Evolutionary conservation across 306 rosid genomes (phyloP).

Genomic region (Sphenostylis stenocarpa): DNA sequence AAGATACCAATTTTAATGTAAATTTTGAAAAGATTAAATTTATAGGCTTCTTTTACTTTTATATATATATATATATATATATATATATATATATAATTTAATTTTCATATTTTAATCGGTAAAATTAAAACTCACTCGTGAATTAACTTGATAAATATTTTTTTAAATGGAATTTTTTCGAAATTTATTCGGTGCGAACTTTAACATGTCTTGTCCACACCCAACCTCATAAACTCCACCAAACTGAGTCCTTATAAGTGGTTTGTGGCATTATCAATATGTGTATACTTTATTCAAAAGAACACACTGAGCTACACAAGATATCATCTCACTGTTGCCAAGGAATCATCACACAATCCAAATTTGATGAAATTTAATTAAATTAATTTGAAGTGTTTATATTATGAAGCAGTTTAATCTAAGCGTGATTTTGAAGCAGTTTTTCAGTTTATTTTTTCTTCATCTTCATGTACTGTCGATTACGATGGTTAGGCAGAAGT

Average conservation of each 20-base stretch:
- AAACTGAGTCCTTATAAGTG: constrained; percentile 10
- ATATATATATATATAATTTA: too few species aligned
- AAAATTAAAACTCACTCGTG: too few species aligned
- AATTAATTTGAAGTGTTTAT: too few species aligned
- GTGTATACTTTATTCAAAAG: constrained; percentile 5
- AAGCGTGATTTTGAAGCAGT: not conserved
- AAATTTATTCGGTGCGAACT: not conserved
- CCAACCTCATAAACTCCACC: constrained; percentile 7
- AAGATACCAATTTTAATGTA: too few species aligned
- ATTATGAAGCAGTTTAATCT: not conserved
- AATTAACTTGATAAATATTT: too few species aligned
- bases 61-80: too few species aligned
- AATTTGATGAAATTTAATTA: too few species aligned
- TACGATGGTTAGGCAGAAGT: constrained; percentile 16
- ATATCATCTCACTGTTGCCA: not conserved
- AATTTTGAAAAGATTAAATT: too few species aligned
- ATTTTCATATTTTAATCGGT: too few species aligned
- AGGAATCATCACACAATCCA: not conserved
- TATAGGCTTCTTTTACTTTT: too few species aligned
- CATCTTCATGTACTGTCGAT: not conserved
- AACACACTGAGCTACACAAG: not conserved
- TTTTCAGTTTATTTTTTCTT: not conserved
- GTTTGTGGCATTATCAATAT: not conserved
- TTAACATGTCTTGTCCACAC: not conserved
- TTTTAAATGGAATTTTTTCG: not conserved